phyloP scores from a whole-genome alignment of 2,329 filamentous ascomycete species.

The Claviceps fusiformis region DNA sequence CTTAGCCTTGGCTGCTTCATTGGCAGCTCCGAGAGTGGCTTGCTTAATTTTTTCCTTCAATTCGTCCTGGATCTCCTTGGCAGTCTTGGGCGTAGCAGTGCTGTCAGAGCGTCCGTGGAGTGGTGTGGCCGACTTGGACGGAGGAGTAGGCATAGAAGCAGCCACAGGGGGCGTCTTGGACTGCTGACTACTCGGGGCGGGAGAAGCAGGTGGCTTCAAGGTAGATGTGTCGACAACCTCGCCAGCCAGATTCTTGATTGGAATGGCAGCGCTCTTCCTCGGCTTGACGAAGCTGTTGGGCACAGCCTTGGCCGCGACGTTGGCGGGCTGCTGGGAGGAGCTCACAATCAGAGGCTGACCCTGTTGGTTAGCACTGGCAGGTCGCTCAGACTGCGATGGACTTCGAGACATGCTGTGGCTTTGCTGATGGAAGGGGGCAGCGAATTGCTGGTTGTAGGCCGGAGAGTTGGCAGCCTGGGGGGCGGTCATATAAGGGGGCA shows the following conservation, averaged over 20 bases:
- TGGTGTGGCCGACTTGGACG: slow-evolving; percentile 58
- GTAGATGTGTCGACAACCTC: slow-evolving; percentile 60
- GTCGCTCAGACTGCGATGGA: slow-evolving; percentile 61
- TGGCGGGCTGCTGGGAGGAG: slow-evolving; percentile 49
- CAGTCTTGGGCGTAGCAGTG: slow-evolving; percentile 51
- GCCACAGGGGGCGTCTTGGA: slow-evolving; percentile 57
- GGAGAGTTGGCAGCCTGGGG: slow-evolving; percentile 33
- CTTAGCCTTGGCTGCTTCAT: slow-evolving; percentile 16
- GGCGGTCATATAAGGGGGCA: slow-evolving; percentile 36
- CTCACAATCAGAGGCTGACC: slow-evolving; percentile 46
- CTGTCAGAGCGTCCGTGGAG: slow-evolving; percentile 62
- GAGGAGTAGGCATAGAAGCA: slow-evolving; percentile 64
- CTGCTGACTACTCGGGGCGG: slow-evolving; percentile 38
- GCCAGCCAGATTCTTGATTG: slow-evolving; percentile 73
- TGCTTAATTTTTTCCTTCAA: slow-evolving; percentile 67
- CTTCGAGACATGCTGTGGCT: slow-evolving; percentile 69
- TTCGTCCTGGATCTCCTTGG: slow-evolving; percentile 71
- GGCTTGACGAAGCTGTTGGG: slow-evolving; percentile 35
- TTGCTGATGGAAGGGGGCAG: slow-evolving; percentile 30
- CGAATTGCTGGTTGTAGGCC: slow-evolving; percentile 35
- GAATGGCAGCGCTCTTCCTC: slow-evolving; percentile 60
- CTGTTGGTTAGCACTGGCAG: slow-evolving; percentile 51
- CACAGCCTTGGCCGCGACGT: slow-evolving; percentile 39
- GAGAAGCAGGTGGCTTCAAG: slow-evolving; percentile 43
- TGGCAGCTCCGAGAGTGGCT: slow-evolving; percentile 28